A percentile compares a stretch with the other conserved stretches of the same genome.
Evolutionary conservation across 139 green algal species (phyloP).

Genomic region (Chlorella ohadii): DNA sequence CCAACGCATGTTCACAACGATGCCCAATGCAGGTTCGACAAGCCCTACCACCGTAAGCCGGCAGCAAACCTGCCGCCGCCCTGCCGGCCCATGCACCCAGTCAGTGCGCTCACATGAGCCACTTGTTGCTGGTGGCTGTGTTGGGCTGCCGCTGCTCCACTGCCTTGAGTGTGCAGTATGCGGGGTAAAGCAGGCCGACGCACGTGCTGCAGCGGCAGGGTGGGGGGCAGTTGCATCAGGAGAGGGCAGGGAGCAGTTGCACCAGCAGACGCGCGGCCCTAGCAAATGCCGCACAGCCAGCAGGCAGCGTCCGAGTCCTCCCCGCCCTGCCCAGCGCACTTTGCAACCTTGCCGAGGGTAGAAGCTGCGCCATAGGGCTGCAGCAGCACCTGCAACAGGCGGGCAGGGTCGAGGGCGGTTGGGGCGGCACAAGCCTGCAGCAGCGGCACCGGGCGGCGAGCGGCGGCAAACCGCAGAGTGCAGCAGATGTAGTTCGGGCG

Average conservation of each 20-base stretch:
- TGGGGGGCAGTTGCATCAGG: neutral
- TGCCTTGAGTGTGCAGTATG: slow-evolving; percentile 47
- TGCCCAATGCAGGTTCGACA: too few relatives aligned
- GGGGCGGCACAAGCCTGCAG: neutral
- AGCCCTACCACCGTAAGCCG: too few relatives aligned
- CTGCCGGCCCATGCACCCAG: too few relatives aligned
- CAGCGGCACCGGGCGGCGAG: too few relatives aligned
- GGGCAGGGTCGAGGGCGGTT: neutral
- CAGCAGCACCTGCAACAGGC: slow-evolving; percentile 41
- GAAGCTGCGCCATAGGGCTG: slow-evolving; percentile 32
- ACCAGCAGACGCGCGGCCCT: too few relatives aligned
- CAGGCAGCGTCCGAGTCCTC: neutral
- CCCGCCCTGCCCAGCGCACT: too few relatives aligned
- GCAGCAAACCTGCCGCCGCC: too few relatives aligned
- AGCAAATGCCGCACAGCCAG: too few relatives aligned
- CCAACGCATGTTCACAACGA: too few relatives aligned
- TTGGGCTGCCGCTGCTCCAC: slow-evolving; percentile 29
- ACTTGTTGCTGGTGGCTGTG: slow-evolving; percentile 1
- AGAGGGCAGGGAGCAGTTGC: neutral
- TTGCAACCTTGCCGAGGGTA: neutral
- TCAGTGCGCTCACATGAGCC: slow-evolving; percentile 15
- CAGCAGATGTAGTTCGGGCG: too few relatives aligned
- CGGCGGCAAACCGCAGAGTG: too few relatives aligned
- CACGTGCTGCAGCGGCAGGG: slow-evolving; percentile 22
- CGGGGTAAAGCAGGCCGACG: slow-evolving; percentile 43